Conservation (phyloP, 768 basidiomycete species). For the Russula ochroleuca region DNA sequence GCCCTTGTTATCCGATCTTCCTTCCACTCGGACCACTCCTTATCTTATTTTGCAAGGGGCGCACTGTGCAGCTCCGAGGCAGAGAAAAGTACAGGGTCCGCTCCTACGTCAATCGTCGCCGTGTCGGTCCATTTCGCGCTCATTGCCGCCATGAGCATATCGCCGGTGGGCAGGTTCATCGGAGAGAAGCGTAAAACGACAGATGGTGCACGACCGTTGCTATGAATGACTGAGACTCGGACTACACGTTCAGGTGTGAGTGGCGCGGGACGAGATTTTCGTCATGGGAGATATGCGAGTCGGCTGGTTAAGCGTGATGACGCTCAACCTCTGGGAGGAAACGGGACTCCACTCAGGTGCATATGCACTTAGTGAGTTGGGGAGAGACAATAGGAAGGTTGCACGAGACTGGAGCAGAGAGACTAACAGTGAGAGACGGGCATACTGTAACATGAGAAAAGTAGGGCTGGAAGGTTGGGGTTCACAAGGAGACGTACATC, state of each 20-base stretch:
- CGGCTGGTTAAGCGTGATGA: not conserved
- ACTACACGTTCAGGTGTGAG: not conserved
- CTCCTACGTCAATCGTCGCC: not conserved
- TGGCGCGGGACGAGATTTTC: slow-evolving; percentile 1
- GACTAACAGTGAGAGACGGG: slow-evolving; percentile 3
- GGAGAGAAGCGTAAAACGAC: not conserved
- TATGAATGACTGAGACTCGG: no score
- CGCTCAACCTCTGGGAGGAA: not conserved
- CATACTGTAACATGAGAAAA: no score
- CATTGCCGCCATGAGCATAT: slow-evolving; percentile 14
- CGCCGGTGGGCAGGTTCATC: not conserved
- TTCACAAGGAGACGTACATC: no score
- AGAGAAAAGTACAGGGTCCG: not conserved
- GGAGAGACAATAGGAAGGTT: not conserved
- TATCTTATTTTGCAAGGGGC: not conserved
- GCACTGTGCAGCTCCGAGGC: not conserved
- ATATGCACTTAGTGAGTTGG: not conserved
- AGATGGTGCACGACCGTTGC: no score
- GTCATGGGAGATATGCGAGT: not conserved
- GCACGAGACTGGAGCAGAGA: not conserved
- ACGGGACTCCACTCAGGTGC: not conserved
- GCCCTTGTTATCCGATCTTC: not conserved
- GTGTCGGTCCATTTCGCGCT: not conserved
- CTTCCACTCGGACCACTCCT: no score
- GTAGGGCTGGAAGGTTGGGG: no score